Conservation (phyloP, 768 basidiomycete species). For the Tricholoma furcatifolium region DNA sequence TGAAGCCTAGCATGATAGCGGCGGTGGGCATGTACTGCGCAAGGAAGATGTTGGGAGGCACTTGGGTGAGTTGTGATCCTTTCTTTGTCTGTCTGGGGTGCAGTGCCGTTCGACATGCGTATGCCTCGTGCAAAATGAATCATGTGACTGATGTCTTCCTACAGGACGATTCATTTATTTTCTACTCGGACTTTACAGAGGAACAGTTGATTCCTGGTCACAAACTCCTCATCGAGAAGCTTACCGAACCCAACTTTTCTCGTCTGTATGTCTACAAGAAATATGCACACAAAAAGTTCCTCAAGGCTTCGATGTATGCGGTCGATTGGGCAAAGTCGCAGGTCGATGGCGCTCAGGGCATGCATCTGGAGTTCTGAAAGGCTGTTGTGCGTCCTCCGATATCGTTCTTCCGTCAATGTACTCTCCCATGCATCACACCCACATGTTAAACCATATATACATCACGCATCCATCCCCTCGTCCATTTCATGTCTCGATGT, state of each 20-base stretch:
- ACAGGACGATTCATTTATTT: slow-evolving; percentile 89
- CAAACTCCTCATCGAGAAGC: slow-evolving; percentile 77
- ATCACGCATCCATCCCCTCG: slow-evolving; percentile 13
- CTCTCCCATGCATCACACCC: slow-evolving; percentile 14
- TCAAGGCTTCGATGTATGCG: slow-evolving; percentile 83
- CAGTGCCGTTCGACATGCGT: slow-evolving; percentile 5
- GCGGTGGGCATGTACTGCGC: slow-evolving; percentile 98
- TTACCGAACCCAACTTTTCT: slow-evolving; percentile 78
- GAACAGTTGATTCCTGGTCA: slow-evolving; percentile 84
- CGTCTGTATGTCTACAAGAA: slow-evolving; percentile 90
- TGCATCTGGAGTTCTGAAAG: slow-evolving; percentile 44
- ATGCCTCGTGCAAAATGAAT: slow-evolving; percentile 18
- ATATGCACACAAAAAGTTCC: slow-evolving; percentile 97
- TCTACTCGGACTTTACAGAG: slow-evolving; percentile 89
- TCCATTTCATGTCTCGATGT: slow-evolving; percentile 18
- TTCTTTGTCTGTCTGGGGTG: slow-evolving; percentile 7
- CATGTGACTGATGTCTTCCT: slow-evolving; percentile 39
- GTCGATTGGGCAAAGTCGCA: slow-evolving; percentile 69
- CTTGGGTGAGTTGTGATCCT: slow-evolving; percentile 76
- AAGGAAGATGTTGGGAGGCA: slow-evolving; percentile 88
- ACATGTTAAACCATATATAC: slow-evolving; percentile 2
- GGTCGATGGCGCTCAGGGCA: slow-evolving; percentile 40
- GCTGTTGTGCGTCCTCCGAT: slow-evolving; percentile 19
- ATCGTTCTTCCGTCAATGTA: slow-evolving; percentile 17
- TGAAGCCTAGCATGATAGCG: slow-evolving; percentile 90